Evolutionary conservation across 495 filamentous ascomycete genomes (phyloP).

Genomic region (Neurospora sp.): DNA sequence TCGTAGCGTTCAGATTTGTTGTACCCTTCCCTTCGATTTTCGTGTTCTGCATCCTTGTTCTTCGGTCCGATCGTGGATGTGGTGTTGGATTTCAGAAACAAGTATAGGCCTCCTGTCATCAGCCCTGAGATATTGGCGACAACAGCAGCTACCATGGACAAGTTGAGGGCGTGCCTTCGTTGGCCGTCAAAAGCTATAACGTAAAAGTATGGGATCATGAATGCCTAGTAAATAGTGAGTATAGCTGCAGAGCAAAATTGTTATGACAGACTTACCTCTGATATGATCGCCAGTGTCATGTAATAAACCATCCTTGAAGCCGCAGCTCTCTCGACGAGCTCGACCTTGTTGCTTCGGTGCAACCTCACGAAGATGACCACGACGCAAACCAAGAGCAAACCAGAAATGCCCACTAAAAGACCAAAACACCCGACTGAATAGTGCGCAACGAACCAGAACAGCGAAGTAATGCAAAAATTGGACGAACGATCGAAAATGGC

Average conservation of each 20-base stretch:
- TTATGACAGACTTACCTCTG: constrained; percentile 24
- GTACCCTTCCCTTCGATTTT: constrained; percentile 25
- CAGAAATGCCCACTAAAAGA: constrained; percentile 24
- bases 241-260: not conserved
- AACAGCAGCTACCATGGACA: constrained; percentile 38
- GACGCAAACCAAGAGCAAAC: constrained; percentile 21
- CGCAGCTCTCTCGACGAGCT: constrained; percentile 28
- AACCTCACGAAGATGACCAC: constrained; percentile 30
- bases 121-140: constrained; percentile 39
- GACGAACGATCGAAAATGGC: constrained; percentile 30
- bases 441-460: constrained; percentile 41
- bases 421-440: constrained; percentile 32
- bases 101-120: constrained; percentile 37
- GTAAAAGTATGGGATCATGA: constrained; percentile 38
- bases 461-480: constrained; percentile 34
- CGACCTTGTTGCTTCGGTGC: constrained; percentile 29
- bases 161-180: constrained; percentile 18
- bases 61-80: constrained; percentile 30
- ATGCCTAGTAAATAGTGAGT: constrained; percentile 19
- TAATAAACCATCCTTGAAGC: constrained; percentile 42
- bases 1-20: constrained; percentile 16
- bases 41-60: constrained; percentile 32
- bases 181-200: constrained; percentile 23
- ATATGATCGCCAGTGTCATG: constrained; percentile 29
- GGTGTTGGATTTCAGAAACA: constrained; percentile 38